Evolutionary conservation across 2,329 filamentous ascomycete species (phyloP).

Genomic region (Chaetomium strumarium): DNA sequence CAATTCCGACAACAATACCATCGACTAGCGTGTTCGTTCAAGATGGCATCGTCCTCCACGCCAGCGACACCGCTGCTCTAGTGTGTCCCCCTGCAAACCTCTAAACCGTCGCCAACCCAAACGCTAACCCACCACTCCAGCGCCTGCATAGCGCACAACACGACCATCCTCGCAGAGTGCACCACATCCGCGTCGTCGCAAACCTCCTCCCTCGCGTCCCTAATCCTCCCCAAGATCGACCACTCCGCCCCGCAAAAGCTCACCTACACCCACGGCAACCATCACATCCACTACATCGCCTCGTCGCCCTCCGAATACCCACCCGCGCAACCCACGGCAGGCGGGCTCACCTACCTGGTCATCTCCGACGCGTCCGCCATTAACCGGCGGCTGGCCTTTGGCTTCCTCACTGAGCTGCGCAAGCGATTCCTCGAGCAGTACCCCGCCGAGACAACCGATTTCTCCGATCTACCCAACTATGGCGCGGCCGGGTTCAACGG

Average conservation of each 20-base stretch:
- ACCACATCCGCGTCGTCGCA: slow-evolving; percentile 78
- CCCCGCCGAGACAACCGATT: slow-evolving; percentile 58
- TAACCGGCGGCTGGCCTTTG: slow-evolving; percentile 81
- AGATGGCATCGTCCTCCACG: slow-evolving; percentile 67
- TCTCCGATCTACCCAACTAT: slow-evolving; percentile 74
- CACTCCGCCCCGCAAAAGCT: slow-evolving; percentile 78
- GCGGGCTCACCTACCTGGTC: slow-evolving; percentile 86
- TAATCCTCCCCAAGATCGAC: slow-evolving; percentile 91
- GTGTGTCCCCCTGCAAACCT: slow-evolving; percentile 35
- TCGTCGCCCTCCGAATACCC: slow-evolving; percentile 67
- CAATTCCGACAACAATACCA: neutral
- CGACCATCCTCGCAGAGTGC: slow-evolving; percentile 89
- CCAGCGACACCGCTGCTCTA: slow-evolving; percentile 65
- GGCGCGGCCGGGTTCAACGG: slow-evolving; percentile 84
- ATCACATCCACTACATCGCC: slow-evolving; percentile 94
- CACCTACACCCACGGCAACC: slow-evolving; percentile 85
- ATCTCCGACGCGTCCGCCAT: slow-evolving; percentile 71
- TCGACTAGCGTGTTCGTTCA: slow-evolving; percentile 10
- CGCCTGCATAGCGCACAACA: slow-evolving; percentile 89
- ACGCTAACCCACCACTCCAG: slow-evolving; percentile 39
- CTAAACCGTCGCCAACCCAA: neutral
- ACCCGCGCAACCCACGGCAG: slow-evolving; percentile 51
- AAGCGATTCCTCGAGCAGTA: slow-evolving; percentile 75
- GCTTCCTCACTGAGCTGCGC: slow-evolving; percentile 86
- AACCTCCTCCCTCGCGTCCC: slow-evolving; percentile 79